Evolutionary conservation across 441 rosid species (phyloP).

Genomic region (Adansonia madagascariensis): DNA sequence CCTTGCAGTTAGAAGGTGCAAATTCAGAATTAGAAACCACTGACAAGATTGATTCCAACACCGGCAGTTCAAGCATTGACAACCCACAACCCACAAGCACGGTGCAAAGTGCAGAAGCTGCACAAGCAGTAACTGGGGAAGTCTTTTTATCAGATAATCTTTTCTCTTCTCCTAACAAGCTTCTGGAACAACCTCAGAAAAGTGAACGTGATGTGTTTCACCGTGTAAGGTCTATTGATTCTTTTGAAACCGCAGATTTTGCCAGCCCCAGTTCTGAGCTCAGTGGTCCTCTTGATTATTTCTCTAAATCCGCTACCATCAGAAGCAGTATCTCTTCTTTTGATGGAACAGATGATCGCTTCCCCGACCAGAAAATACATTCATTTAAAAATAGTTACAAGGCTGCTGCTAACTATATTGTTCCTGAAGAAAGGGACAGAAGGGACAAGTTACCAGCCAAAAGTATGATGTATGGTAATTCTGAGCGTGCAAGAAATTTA

Average conservation of each 20-base stretch:
- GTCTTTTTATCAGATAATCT: constrained; percentile 36
- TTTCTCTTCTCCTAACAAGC: constrained; percentile 42
- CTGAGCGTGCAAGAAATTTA: constrained; percentile 41
- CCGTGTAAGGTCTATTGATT: constrained; percentile 35
- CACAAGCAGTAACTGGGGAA: constrained; percentile 10
- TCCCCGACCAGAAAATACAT: constrained; percentile 32
- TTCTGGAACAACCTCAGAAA: constrained; percentile 38
- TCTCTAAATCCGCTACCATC: constrained; percentile 46
- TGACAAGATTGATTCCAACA: constrained; percentile 28
- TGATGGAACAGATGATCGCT: constrained; percentile 59
- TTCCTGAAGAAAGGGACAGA: constrained; percentile 44
- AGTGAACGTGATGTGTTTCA: constrained; percentile 31
- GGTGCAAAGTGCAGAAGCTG: too few relatives aligned
- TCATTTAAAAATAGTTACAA: constrained; percentile 36
- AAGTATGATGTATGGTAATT: constrained; percentile 30
- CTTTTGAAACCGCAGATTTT: constrained; percentile 44
- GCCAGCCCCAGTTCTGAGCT: constrained; percentile 49
- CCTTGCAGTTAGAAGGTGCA: constrained; percentile 30
- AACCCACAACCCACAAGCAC: constrained; percentile 23
- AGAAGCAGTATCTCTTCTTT: constrained; percentile 65
- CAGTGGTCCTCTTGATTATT: constrained; percentile 39
- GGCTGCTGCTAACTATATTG: constrained; percentile 33
- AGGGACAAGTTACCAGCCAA: constrained; percentile 40
- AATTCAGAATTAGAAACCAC: constrained; percentile 27
- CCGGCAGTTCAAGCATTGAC: constrained; percentile 37